Evolutionary conservation across 352 stramenopile species (phyloP).

Genomic region (Pythium dissimile): DNA sequence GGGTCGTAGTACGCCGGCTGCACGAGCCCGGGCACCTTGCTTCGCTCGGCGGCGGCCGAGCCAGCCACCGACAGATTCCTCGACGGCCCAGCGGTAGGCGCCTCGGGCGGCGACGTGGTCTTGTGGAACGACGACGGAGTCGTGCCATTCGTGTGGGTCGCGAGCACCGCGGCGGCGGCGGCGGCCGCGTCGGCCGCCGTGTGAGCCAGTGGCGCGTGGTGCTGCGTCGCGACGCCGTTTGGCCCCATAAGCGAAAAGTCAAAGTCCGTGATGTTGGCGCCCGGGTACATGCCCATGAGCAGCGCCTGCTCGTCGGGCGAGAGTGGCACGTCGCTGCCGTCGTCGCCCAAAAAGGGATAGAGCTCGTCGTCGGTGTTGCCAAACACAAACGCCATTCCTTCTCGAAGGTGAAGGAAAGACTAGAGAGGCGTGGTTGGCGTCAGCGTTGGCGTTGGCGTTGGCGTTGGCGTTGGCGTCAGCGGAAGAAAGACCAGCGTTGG

Average conservation of each 20-base stretch:
- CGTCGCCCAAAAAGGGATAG: constrained; percentile 50
- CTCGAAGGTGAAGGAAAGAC: neutral
- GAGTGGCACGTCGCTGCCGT: constrained; percentile 25
- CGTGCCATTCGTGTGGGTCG: neutral
- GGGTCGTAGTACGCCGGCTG: constrained; percentile 25
- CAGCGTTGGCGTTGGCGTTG: too few species aligned
- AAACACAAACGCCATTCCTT: constrained; percentile 56
- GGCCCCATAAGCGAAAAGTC: constrained; percentile 49
- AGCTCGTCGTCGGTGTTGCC: constrained; percentile 47
- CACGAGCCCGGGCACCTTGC: constrained; percentile 28
- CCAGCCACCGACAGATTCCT: neutral
- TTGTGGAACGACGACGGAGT: constrained; percentile 1
- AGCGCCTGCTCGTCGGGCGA: constrained; percentile 50
- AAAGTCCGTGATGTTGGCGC: constrained; percentile 51
- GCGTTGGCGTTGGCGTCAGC: too few species aligned
- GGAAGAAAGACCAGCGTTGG: too few species aligned
- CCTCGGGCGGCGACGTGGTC: neutral
- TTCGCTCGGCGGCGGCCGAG: constrained; percentile 16
- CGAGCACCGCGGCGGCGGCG: neutral
- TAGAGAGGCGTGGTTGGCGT: too few species aligned
- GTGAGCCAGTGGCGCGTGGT: constrained; percentile 20
- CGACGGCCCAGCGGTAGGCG: constrained; percentile 21
- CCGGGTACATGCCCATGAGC: constrained; percentile 55
- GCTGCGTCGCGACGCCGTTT: constrained; percentile 39
- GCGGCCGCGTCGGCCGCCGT: constrained; percentile 3